Base-by-base conservation (phyloP, 164 flowering plant genomes). In the Vitis amurensis region DNA sequence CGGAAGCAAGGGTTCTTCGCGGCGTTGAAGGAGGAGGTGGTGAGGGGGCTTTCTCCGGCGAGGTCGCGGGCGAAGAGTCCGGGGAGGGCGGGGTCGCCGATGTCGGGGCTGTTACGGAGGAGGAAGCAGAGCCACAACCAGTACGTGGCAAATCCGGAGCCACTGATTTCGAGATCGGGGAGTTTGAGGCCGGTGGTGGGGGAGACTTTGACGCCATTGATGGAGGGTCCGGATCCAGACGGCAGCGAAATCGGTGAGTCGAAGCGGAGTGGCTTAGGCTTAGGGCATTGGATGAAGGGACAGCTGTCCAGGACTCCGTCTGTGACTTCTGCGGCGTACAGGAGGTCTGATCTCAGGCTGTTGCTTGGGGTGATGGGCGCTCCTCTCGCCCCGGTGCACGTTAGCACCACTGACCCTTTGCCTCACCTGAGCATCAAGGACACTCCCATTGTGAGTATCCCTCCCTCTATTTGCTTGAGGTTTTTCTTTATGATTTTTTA, bases 341-440 rank as follows among this genome's bases (percentile, higher is more conserved):
- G 49, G 77, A 66, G 83, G 78, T 82, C 88, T 69, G 91, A 87
- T 80, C 77, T 86, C 76, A 79, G 91, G 71, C 60, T 87, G 72
- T 61, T 87, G 72, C 81, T 87, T 37, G 89, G 91, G 9, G 91
- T 87, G 14, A 76, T 87, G 85, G 91, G 89, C 19, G 93, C 93
- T 50, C 91, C 93, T 9, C 78, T 89, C 8, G 88, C 88, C 37
- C 91, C 93, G 13, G 71, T 88, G 50, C 86, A 83, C 65, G 90
- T 87, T 48, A 73, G 77, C 82, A 13, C 73, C 64, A 59, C 69
- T 49, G 88, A 86, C 53, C 88, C 88, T 49, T 59, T 83, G 73
- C 91, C 88, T 76, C 89, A 84, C 74, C 80, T 86, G 27, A 81
- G 86, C 71, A 82, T 86, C 82, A 88, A 86, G 68, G 87, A 85